Evolutionary conservation across 2,329 filamentous ascomycete species (phyloP).

Genomic region (Endothia cerciana): DNA sequence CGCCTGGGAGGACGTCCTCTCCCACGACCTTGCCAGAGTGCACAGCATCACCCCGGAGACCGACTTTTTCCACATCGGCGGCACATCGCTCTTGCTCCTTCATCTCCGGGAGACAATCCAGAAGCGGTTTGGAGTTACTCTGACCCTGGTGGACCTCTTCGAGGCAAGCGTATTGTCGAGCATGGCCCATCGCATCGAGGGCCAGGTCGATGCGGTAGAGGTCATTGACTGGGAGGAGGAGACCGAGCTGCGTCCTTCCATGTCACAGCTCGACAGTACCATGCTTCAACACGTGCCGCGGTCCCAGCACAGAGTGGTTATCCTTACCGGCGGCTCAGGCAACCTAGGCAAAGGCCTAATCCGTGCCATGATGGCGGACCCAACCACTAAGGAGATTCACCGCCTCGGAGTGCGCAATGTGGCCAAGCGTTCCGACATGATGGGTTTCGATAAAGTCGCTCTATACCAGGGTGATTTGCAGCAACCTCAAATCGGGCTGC

Average conservation of each 20-base stretch:
- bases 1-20: slow-evolving; percentile 33
- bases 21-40: slow-evolving; percentile 9
- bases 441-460: neutral
- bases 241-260: neutral
- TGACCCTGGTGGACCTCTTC: slow-evolving; percentile 44
- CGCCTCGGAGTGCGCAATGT: slow-evolving; percentile 31
- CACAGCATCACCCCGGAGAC: slow-evolving; percentile 31
- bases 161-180: slow-evolving; percentile 40
- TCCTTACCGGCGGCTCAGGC: slow-evolving; percentile 42
- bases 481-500: slow-evolving; percentile 33
- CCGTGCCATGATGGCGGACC: slow-evolving; percentile 2
- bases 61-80: slow-evolving; percentile 48
- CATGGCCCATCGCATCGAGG: slow-evolving; percentile 44
- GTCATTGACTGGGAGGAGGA: slow-evolving; percentile 11
- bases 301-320: neutral
- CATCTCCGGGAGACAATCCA: slow-evolving; percentile 43
- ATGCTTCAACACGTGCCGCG: neutral
- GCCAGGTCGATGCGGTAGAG: slow-evolving; percentile 4
- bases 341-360: slow-evolving; percentile 31
- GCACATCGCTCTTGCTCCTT: slow-evolving; percentile 46
- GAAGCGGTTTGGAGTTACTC: slow-evolving; percentile 35
- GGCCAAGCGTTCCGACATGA: neutral
- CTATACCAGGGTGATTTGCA: slow-evolving; percentile 36
- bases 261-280: neutral
- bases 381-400: slow-evolving; percentile 3